Conservation (phyloP, 495 filamentous ascomycete species). For the Neurospora terricola region DNA sequence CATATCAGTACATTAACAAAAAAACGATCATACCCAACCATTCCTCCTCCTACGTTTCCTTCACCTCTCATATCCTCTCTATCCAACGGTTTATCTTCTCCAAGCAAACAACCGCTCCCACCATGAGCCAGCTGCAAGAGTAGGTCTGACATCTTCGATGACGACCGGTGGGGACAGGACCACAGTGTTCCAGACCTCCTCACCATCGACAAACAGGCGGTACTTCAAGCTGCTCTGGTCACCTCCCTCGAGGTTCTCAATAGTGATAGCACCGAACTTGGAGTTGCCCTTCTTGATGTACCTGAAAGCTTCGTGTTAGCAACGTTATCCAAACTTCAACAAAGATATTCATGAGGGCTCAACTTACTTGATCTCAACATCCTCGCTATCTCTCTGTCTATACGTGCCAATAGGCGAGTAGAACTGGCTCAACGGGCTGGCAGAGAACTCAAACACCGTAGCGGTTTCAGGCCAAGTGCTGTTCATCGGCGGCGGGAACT, state of each 20-base stretch:
- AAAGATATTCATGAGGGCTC: background rate
- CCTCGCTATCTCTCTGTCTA: conserved; percentile 62
- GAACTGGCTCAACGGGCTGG: conserved; percentile 85
- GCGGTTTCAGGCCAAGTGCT: conserved; percentile 45
- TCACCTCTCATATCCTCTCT: background rate
- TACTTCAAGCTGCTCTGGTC: conserved; percentile 63
- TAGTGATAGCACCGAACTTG: conserved; percentile 86
- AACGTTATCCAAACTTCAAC: background rate
- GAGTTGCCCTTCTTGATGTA: conserved; percentile 80
- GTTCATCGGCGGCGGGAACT: conserved; percentile 62
- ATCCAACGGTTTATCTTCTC: background rate
- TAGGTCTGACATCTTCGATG: conserved; percentile 6
- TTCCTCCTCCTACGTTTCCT: background rate
- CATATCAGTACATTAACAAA: background rate
- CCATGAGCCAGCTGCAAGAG: conserved; percentile 17
- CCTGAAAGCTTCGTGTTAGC: conserved; percentile 25
- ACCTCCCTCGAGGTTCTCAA: conserved; percentile 51
- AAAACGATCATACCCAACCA: background rate
- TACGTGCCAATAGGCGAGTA: conserved; percentile 83
- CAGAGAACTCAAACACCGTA: conserved; percentile 78
- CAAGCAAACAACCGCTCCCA: conserved; percentile 26
- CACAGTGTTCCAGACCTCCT: conserved; percentile 63
- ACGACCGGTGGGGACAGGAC: conserved; percentile 39
- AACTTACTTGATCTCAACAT: conserved; percentile 66
- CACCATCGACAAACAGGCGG: conserved; percentile 70